Evolutionary conservation across 1,284 basidiomycete species (phyloP), one percentile per base, ranked within the genome.

Genomic region (Neolentinus lepideus): DNA sequence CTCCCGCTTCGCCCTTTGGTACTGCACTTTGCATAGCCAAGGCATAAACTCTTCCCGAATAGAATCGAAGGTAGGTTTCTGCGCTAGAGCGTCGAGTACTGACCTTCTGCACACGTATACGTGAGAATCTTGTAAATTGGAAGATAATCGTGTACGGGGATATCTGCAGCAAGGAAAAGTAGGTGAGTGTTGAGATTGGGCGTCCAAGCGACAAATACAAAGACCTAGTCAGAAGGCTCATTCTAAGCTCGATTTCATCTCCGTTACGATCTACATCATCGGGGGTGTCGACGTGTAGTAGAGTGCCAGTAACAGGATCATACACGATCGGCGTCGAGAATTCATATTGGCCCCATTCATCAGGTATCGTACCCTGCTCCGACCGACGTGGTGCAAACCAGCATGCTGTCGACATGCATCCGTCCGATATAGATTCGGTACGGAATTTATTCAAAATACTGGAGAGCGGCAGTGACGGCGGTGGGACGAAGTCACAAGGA

Each of bases 401-500:
- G 58, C 90, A 86, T 1, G 85, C 77, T 0, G 91, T 93, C 1
- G 87, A 80, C 51, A 96, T 81, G 1, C 86, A 74, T 55, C 83
- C 79, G 67, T 88, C 76, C 35, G 81, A 79, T 11, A 79, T 72
- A 0, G 79, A 68, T 67, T 91, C 81, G 2, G 81, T 76, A 31
- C 94, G 81, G 69, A 95, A 95, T 64, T 85, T 87, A 70, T 97
- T 87, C 33, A 97, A 74, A 0, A 97, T 71, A 0, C 72, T 75
- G 27, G 80, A 79, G 21, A 98, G 78, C 4, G 88, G 76, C 25
- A 96, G 77, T 0, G 80, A 72, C 0, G 84, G 75, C 0, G 92
- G 88, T 10, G 93, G 85, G 19, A 94, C 79, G 55, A 97, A 88
- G 70, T 98, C 94, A 68, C 93, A 96, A 1, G 94, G 90, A 1